Conservation (phyloP, 2,329 filamentous ascomycete species). For the Aspergillus tanneri region DNA sequence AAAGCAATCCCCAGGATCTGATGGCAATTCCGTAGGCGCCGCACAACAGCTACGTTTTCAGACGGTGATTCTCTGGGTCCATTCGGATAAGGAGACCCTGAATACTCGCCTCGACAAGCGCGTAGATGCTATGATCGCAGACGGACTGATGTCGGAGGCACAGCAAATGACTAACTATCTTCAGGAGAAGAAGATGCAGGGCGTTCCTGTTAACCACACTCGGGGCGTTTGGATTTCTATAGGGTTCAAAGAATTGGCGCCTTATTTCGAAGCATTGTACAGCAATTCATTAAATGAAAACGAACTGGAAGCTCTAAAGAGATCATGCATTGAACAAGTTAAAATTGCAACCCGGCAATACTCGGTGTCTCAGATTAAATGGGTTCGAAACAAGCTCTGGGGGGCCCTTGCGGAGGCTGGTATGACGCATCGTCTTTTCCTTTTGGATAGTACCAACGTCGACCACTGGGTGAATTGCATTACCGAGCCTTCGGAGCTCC, state of each 20-base stretch:
- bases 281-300: slow-evolving; percentile 21
- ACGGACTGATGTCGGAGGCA: slow-evolving; percentile 65
- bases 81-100: slow-evolving; percentile 68
- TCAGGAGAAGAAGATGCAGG: slow-evolving; percentile 46
- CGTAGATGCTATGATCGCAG: slow-evolving; percentile 78
- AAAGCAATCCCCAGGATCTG: slow-evolving; percentile 24
- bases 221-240: slow-evolving; percentile 96
- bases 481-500: slow-evolving; percentile 59
- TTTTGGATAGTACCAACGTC: slow-evolving; percentile 77
- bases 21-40: slow-evolving; percentile 19
- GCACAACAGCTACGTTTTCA: slow-evolving; percentile 49
- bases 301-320: slow-evolving; percentile 57
- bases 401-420: slow-evolving; percentile 61
- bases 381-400: slow-evolving; percentile 82
- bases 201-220: slow-evolving; percentile 64
- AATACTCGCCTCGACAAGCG: slow-evolving; percentile 70
- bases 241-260: slow-evolving; percentile 86
- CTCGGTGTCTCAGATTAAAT: slow-evolving; percentile 77
- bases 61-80: slow-evolving; percentile 81
- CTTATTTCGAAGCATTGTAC: slow-evolving; percentile 59
- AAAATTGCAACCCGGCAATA: slow-evolving; percentile 85
- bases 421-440: slow-evolving; percentile 61
- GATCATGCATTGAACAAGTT: slow-evolving; percentile 67
- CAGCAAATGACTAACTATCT: slow-evolving; percentile 53
- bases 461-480: slow-evolving; percentile 63